These are phyloP conservation scores for Vitis hybrid DNA, from an alignment of 177 flowering plant species.

Conservation along the genomic window DNA sequence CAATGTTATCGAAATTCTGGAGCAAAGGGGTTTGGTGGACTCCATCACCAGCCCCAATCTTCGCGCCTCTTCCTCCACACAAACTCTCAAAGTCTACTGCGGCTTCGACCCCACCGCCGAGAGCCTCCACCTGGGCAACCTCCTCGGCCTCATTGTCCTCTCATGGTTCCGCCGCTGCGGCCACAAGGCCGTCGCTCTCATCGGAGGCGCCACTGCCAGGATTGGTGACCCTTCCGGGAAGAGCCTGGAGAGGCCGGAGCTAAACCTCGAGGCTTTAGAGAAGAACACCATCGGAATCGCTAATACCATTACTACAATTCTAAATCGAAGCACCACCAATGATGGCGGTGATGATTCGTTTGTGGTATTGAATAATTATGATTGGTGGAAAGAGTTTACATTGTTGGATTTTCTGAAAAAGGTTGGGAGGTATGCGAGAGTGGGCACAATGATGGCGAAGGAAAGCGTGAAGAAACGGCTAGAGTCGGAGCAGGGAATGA, in stretches of 20 bases:
- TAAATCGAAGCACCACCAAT: conserved; percentile 13
- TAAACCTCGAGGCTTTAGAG: conserved; percentile 46
- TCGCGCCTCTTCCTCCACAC: conserved; percentile 32
- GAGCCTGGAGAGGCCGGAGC: conserved; percentile 59
- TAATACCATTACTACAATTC: conserved; percentile 28
- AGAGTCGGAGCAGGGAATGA: conserved; percentile 77
- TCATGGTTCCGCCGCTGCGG: conserved; percentile 79
- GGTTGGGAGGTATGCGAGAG: conserved; percentile 67
- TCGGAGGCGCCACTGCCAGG: conserved; percentile 81
- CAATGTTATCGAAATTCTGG: conserved; percentile 46
- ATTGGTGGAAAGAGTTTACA: conserved; percentile 78
- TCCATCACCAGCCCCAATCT: conserved; percentile 57
- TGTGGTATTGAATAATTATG: conserved; percentile 56
- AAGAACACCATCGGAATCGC: conserved; percentile 44
- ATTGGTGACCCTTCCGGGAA: conserved; percentile 84
- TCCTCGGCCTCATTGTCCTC: conserved; percentile 67
- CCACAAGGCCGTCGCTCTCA: conserved; percentile 55
- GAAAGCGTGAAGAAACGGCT: conserved; percentile 75
- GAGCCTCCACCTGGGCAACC: conserved; percentile 70
- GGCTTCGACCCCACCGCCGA: conserved; percentile 86
- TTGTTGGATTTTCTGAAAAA: conserved; percentile 59
- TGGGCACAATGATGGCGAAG: conserved; percentile 67
- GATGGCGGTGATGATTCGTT: conserved; percentile 15
- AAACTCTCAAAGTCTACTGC: conserved; percentile 53
- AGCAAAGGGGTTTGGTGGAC: conserved; percentile 56